These are phyloP conservation scores for Podosphaera aphanis DNA, from an alignment of 2,329 filamentous ascomycete species.

Conservation along the genomic window DNA sequence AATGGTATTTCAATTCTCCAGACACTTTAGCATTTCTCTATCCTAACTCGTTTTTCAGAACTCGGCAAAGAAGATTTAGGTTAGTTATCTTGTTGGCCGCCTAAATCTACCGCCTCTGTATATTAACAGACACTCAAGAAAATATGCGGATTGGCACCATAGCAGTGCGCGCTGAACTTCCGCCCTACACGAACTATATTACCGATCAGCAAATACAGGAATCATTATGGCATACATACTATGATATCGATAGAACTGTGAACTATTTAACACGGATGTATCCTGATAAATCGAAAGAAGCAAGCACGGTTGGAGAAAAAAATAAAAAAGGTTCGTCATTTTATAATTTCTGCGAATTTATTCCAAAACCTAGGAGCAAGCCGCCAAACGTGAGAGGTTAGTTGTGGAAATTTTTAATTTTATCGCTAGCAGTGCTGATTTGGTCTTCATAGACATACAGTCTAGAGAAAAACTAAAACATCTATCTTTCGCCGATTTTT, in stretches of 20 bases:
- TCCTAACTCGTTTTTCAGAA: slow-evolving; percentile 8
- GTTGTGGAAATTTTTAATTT: not conserved
- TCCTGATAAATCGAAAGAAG: slow-evolving; percentile 12
- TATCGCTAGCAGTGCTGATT: not conserved
- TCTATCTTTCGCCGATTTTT: slow-evolving; percentile 36
- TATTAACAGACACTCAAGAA: slow-evolving; percentile 16
- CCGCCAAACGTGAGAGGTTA: not conserved
- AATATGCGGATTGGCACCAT: slow-evolving; percentile 42
- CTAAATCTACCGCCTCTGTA: not conserved
- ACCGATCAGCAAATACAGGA: slow-evolving; percentile 61
- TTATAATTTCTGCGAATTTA: slow-evolving; percentile 1
- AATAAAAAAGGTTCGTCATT: slow-evolving; percentile 15
- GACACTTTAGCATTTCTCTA: not conserved
- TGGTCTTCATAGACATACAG: not conserved
- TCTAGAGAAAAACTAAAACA: slow-evolving; percentile 8
- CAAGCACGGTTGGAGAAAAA: slow-evolving; percentile 12
- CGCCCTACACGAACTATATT: slow-evolving; percentile 25
- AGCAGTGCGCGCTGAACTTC: slow-evolving; percentile 43
- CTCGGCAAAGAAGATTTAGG: slow-evolving; percentile 17
- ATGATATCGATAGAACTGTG: slow-evolving; percentile 69
- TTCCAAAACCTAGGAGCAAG: not conserved
- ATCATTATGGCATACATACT: slow-evolving; percentile 87
- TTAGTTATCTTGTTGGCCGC: slow-evolving; percentile 3
- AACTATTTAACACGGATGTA: slow-evolving; percentile 47
- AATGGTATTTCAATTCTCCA: slow-evolving; percentile 8